A percentile compares a stretch with the other conserved stretches of the same genome.
Conservation (phyloP, 148 eudicot species). For the Silene uniflora region DNA sequence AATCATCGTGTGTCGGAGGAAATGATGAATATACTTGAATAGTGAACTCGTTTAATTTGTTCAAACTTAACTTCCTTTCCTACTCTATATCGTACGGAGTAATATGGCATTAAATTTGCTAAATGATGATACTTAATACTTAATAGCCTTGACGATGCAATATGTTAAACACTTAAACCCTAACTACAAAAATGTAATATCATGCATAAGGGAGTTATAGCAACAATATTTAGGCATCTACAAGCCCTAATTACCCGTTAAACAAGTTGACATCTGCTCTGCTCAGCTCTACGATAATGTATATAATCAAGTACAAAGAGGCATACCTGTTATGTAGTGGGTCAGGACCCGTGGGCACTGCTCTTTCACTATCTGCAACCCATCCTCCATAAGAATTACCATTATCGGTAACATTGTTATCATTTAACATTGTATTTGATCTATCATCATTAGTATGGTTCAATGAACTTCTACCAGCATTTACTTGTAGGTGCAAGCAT, state of each 20-base stretch:
- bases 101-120: no score
- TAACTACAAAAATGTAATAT: no score
- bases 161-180: no score
- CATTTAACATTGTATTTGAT: neutral
- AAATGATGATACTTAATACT: no score
- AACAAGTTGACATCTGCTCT: constrained; percentile 9
- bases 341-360: constrained; percentile 52
- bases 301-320: neutral
- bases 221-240: no score
- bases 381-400: constrained; percentile 27
- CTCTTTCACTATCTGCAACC: constrained; percentile 35
- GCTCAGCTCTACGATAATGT: neutral
- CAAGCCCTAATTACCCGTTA: neutral
- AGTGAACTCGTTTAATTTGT: no score
- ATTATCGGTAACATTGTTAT: neutral
- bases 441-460: neutral
- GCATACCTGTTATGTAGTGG: constrained; percentile 51
- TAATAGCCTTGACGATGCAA: no score
- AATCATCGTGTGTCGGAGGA: no score
- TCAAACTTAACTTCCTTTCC: no score
- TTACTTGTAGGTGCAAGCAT: constrained; percentile 24
- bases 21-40: no score
- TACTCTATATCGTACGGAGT: no score
- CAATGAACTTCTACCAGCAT: constrained; percentile 1
- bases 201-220: no score